Percentiles rank a stretch among this genome's conserved stretches.
These are phyloP conservation scores for Haemoproteus tartakovskyi DNA, from an alignment of 169 alveolate genomes.

Conservation along the genomic window DNA sequence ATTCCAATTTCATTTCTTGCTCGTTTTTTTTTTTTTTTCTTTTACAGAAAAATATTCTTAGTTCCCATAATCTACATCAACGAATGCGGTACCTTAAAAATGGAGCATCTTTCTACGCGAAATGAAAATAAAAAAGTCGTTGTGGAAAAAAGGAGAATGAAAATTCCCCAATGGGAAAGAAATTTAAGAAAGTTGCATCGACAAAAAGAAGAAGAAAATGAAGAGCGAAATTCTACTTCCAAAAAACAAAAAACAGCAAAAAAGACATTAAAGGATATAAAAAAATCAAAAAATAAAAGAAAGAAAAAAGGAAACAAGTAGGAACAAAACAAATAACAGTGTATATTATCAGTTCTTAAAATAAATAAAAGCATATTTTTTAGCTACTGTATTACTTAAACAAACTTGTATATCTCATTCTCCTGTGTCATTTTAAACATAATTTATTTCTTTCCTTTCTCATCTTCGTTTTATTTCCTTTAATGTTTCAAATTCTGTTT, in stretches of 20 bases:
- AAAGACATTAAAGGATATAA: not conserved
- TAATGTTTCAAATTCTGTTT: no score
- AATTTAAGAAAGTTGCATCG: conserved; percentile 36
- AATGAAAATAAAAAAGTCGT: conserved; percentile 11
- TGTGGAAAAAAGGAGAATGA: conserved; percentile 48
- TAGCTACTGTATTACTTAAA: no score
- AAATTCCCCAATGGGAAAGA: conserved; percentile 57
- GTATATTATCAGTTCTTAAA: no score
- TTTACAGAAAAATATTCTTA: conserved; percentile 24
- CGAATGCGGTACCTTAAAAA: conserved; percentile 32
- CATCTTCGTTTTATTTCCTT: no score
- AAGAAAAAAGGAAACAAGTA: no score
- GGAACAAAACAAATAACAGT: no score
- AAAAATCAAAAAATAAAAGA: no score
- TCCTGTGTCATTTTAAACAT: no score
- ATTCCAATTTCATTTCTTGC: not conserved
- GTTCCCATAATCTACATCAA: conserved; percentile 45
- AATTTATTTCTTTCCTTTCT: no score
- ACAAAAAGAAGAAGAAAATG: not conserved
- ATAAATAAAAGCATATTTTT: no score
- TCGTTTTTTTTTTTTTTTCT: not conserved
- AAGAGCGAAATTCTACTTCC: not conserved
- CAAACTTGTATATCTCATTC: no score
- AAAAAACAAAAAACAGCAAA: conserved; percentile 18
- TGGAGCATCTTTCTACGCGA: conserved; percentile 30